These are phyloP conservation scores for Cicer bijugum DNA, from an alignment of 306 rosid genomes.

Conservation along the genomic window DNA sequence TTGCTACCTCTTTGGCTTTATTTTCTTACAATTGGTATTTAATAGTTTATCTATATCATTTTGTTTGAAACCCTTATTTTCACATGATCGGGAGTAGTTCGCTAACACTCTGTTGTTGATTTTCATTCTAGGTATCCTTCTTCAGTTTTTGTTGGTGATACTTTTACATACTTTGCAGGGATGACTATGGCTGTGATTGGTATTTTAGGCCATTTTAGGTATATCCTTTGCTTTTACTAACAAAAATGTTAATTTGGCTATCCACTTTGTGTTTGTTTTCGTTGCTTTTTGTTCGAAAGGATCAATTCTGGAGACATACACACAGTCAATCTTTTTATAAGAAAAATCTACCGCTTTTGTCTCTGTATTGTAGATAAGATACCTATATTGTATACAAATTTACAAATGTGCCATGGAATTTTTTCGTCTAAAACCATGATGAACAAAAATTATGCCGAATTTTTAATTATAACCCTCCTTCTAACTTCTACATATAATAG, in stretches of 20 bases:
- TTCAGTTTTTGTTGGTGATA: conserved; percentile 94
- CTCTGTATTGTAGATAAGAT: background rate
- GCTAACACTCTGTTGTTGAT: conserved; percentile 33
- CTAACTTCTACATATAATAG: conserved; percentile 1
- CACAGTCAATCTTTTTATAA: conserved; percentile 19
- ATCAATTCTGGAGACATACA: conserved; percentile 3
- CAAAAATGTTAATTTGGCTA: conserved; percentile 21
- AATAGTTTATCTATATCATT: conserved; percentile 26
- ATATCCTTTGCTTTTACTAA: conserved; percentile 31
- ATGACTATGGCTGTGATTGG: conserved; percentile 98
- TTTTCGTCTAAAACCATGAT: conserved; percentile 25
- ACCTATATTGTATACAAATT: background rate
- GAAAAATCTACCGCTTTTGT: background rate
- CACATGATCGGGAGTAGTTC: conserved; percentile 35
- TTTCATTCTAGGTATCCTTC: conserved; percentile 85
- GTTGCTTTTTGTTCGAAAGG: conserved; percentile 36
- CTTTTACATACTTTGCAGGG: conserved; percentile 96
- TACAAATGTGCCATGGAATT: conserved; percentile 1
- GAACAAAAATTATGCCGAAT: conserved; percentile 4
- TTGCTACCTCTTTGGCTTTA: conserved; percentile 79
- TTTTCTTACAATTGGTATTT: conserved; percentile 76
- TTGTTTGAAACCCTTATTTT: conserved; percentile 20
- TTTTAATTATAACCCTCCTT: background rate
- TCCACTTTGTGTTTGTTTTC: conserved; percentile 1
- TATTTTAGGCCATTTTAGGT: conserved; percentile 97